Base-by-base conservation (phyloP, 2,329 filamentous ascomycete species). In the Venturia nashicola region DNA sequence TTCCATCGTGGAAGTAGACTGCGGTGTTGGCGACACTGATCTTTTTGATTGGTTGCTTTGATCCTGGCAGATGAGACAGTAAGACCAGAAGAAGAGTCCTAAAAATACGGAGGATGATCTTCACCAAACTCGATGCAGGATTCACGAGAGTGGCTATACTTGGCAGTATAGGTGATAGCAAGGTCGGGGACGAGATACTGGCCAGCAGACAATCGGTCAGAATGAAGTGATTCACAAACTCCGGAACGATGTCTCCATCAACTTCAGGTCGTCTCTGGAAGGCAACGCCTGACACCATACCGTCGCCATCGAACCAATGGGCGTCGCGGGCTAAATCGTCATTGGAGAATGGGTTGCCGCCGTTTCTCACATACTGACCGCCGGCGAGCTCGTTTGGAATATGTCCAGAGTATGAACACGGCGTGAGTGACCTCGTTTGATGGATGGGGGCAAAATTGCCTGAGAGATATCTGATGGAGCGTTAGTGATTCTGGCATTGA, bases 301-400 rank as follows among this genome's bases (percentile, higher is more conserved):
- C 87, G 70, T 90, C 86, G 40, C 87, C 87, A 68, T 90, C 87
- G 66, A 90, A 90, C 86, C 86, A 89, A 70, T 90, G 87, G 9
- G 84, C 81, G 70, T 87, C 84, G 67, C 85, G 79, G 46, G 80
- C 80, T 2, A 83, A 71, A 63, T 87, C 82, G 27, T 82, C 76
- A 65, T 88, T 85, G 36, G 80, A 80, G 8, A 87, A 76, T 6
- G 87, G 86, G 68, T 89, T 90, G 36, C 83, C 85, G 48, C 87
- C 87, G 70, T 90, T 90, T 18, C 87, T 83, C 36, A 90, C 83
- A 69, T 90, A 90, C 72, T 90, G 82, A 14, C 87, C 87, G 1
- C 86, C 87, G 9, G 79, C 78, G 48, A 90, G 78, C 66, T 89
- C 86, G n/a, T 74, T 66, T 1, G 87, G 87, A 61, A 90, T 85